Conservation (phyloP, 805 yeast genomes). For the Hanseniaspora taiwanica region DNA sequence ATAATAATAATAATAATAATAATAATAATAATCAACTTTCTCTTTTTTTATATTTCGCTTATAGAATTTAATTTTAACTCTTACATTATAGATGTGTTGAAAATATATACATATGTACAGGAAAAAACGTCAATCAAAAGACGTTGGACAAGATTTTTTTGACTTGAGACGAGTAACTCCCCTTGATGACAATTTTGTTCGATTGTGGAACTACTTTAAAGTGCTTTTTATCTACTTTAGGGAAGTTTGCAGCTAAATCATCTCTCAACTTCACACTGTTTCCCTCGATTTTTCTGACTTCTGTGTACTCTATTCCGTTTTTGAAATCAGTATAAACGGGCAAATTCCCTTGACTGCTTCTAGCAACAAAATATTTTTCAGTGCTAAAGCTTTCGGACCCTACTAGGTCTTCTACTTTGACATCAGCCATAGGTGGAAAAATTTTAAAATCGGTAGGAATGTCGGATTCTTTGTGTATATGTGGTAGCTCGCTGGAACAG, state of each 20-base stretch:
- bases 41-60: too few relatives aligned
- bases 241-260: conserved; percentile 44
- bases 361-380: conserved; percentile 24
- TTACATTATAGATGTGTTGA: too few relatives aligned
- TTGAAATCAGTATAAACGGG: conserved; percentile 71
- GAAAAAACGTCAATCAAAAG: conserved; percentile 6
- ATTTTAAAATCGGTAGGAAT: background rate
- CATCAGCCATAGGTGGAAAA: conserved; percentile 21
- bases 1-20: background rate
- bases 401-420: conserved; percentile 20
- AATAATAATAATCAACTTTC: background rate
- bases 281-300: conserved; percentile 60
- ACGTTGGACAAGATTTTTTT: conserved; percentile 17
- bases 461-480: background rate
- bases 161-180: conserved; percentile 28
- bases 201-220: conserved; percentile 39
- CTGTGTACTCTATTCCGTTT: conserved; percentile 47
- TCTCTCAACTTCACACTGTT: conserved; percentile 49
- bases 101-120: background rate
- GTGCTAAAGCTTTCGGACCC: conserved; percentile 15
- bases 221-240: conserved; percentile 32
- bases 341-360: conserved; percentile 52
- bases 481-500: background rate
- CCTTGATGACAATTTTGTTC: conserved; percentile 39
- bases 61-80: too few relatives aligned